Base-by-base conservation (phyloP, 306 rosid species). In the Betula pendula region DNA sequence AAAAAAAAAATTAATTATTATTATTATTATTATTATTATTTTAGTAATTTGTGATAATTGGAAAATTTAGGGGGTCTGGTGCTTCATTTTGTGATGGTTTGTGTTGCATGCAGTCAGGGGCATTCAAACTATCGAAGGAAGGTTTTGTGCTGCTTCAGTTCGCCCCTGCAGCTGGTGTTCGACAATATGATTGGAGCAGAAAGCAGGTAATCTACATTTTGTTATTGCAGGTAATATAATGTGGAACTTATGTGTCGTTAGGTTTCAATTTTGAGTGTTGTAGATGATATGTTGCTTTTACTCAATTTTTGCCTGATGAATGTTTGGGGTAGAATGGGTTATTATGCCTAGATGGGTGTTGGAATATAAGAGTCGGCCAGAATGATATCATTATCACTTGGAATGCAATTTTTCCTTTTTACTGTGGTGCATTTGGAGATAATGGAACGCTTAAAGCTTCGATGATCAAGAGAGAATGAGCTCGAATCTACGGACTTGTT, bases 121-220 rank as follows among this genome's bases (percentile, higher is more conserved):
- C 99, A 33, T 91, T 84, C 81, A 92, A 92, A 84, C 70, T 95
- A 72, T 79, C 96, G n/a, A 89, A 74, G 89, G 97, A 95, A 55
- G 99, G 99, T 70, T 84, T 85, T 84, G 81, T 95, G 70, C 80
- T 95, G 76, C 99, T 92, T 87, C 96, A 95, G 87, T 91, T 95
- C 76, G 97, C 99, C 47, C 99, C 97, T 2, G 92, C 96, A 0
- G 76, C 90, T 15, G 96, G 90, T 59, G 74, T 83, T 33, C 93
- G 97, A 47, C 83, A 84, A 40, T 95, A 91, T 85, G 99, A 95
- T 77, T 92, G 97, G 98, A 87, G 75, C 75, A 84, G 92, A 73
- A 95, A 95, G 86, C 98, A 95, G 97, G 98, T 92, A 74, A 68
- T 58, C 43, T 67, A 6, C 70, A 11, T 59, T 44, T 6, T 65